Evolutionary conservation across 192 early-diverging fungal species (phyloP), one percentile per base, ranked within the genome.

Genomic region (Podila verticillata): DNA sequence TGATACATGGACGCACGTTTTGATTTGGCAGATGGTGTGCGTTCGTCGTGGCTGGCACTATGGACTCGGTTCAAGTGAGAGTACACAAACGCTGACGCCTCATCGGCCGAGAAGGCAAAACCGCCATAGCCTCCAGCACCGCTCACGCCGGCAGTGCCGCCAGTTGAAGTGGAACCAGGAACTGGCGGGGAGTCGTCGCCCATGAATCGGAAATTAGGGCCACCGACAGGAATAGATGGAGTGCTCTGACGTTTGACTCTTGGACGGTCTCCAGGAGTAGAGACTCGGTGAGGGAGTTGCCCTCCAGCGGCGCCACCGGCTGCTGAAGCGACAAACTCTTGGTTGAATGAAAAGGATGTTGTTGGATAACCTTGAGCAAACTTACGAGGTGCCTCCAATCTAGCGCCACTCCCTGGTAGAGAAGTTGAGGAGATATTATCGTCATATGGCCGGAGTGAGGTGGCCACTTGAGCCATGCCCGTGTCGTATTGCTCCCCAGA

Each of bases 331-430:
- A 64, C 30, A 31, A 72, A 72, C 26, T 80, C 70, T 54, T 80
- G 64, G 61, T 80, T 80, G 70, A 80, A 80, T 7, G 77, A 80
- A n/a, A 80, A 80, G 5, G 77, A 80, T 0, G 70, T 80, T 1
- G 77, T 80, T 28, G 77, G 77, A 35, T 80, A 80, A 9, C 77
- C 77, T 34, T 80, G 77, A n/a, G 69, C 70, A 65, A 80, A 80
- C 59, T 71, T 79, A 57, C 65, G 67, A 2, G 57, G 30, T 7
- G 63, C 57, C 62, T 75, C 74, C 31, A 75, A 30, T 15, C 30
- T 48, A 63, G 54, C 62, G 3, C 57, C 36, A 7, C 51, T 19
- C 20, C 19, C 35, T 29, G 13, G 44, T 31, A 28, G 10, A 13
- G 66, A 75, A 7, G 57, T 47, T 6, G 28, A 61, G 36, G 58